A percentile compares a stretch with the other conserved stretches of the same genome.
These are phyloP conservation scores for Phyllosticta ampelicida DNA, from an alignment of 2,329 filamentous ascomycete species.

Conservation along the genomic window DNA sequence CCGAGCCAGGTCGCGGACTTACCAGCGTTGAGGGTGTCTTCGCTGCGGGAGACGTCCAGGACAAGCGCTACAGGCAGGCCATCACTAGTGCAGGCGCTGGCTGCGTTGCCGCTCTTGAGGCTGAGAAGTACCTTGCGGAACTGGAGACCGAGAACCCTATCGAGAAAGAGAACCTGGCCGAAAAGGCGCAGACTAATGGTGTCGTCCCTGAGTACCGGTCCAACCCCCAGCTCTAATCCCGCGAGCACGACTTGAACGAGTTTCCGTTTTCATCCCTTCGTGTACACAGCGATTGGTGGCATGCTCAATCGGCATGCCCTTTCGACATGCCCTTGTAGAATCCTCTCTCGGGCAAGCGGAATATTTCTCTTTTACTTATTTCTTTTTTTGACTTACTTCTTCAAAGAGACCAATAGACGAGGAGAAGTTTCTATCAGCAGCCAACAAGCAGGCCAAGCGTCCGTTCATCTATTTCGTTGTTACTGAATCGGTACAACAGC, in stretches of 20 bases:
- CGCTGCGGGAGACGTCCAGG: constrained; percentile 94
- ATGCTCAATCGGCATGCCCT: background rate
- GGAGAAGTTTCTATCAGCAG: background rate
- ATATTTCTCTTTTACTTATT: background rate
- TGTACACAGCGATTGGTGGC: constrained; percentile 1
- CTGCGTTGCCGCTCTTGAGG: constrained; percentile 90
- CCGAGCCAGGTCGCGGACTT: constrained; percentile 74
- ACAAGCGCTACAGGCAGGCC: constrained; percentile 95
- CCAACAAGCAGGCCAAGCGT: background rate
- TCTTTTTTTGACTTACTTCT: too few species aligned
- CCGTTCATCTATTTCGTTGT: background rate
- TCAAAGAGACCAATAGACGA: background rate
- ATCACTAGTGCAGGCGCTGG: constrained; percentile 94
- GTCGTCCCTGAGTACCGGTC: constrained; percentile 51
- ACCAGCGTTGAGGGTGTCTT: constrained; percentile 90
- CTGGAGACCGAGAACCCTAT: constrained; percentile 37
- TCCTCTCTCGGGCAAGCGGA: background rate
- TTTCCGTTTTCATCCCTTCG: background rate
- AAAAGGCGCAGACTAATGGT: constrained; percentile 41
- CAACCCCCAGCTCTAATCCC: constrained; percentile 51
- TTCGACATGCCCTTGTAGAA: background rate
- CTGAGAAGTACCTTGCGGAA: constrained; percentile 85
- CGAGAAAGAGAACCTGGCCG: constrained; percentile 39
- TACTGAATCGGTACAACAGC: background rate
- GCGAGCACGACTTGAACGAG: background rate